phyloP scores from a whole-genome alignment of 1,284 basidiomycete genomes.

The Cryptococcus hybrid region DNA sequence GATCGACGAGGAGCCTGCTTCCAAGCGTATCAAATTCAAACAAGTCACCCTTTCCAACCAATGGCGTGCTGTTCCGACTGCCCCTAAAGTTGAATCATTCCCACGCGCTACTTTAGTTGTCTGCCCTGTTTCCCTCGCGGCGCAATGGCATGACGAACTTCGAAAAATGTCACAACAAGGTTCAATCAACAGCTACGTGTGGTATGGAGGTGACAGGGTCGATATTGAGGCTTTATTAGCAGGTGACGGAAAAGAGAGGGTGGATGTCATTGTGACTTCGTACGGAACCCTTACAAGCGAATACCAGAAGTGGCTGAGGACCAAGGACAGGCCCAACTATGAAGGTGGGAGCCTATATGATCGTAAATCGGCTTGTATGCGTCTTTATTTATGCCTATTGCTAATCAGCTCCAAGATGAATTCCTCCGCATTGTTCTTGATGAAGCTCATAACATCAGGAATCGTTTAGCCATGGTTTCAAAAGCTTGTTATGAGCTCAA shows the following conservation, averaged over 20 bases:
- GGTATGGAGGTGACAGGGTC: slow-evolving; percentile 80
- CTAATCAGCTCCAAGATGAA: slow-evolving; percentile 26
- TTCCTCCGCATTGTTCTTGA: slow-evolving; percentile 56
- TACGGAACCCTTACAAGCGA: slow-evolving; percentile 86
- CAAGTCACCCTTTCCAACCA: slow-evolving; percentile 49
- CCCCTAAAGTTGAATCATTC: slow-evolving; percentile 22
- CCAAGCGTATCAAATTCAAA: slow-evolving; percentile 46
- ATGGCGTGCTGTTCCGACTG: slow-evolving; percentile 41
- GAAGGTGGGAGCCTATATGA: slow-evolving; percentile 60
- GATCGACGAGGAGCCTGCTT: slow-evolving; percentile 20
- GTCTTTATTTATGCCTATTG: slow-evolving; percentile 6
- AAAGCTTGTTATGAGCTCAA: slow-evolving; percentile 84
- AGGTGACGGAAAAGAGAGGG: slow-evolving; percentile 53
- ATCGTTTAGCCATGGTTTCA: slow-evolving; percentile 81
- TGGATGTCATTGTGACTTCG: slow-evolving; percentile 83
- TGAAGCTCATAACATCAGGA: slow-evolving; percentile 96
- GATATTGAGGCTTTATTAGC: slow-evolving; percentile 67
- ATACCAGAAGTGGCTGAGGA: slow-evolving; percentile 61
- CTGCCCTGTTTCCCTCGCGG: slow-evolving; percentile 84
- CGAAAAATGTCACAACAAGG: slow-evolving; percentile 64
- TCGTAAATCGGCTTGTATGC: slow-evolving; percentile 54
- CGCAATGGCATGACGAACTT: slow-evolving; percentile 90
- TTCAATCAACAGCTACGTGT: slow-evolving; percentile 63
- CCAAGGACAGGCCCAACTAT: slow-evolving; percentile 56
- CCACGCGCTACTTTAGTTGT: slow-evolving; percentile 78